Conservation (phyloP, 805 yeast species). For the Barnettozyma californica region DNA sequence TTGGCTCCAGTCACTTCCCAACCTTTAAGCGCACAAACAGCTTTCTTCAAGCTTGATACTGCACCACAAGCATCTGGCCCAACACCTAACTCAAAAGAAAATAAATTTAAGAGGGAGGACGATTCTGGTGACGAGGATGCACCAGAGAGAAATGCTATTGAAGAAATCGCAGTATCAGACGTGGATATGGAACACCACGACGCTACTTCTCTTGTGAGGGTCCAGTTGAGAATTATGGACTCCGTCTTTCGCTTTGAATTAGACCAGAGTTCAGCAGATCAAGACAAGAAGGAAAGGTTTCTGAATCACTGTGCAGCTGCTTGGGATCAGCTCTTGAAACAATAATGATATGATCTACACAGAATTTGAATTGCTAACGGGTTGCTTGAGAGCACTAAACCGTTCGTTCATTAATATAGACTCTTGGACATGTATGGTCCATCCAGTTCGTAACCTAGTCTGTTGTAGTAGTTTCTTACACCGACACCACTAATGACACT, state of each 20-base stretch:
- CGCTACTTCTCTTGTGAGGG: slow-evolving; percentile 7
- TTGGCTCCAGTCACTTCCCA: slow-evolving; percentile 47
- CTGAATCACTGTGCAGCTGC: slow-evolving; percentile 31
- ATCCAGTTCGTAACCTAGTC: slow-evolving; percentile 85
- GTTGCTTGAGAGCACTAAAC: neutral
- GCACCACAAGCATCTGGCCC: slow-evolving; percentile 12
- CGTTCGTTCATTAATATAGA: slow-evolving; percentile 14
- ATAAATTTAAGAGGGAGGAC: slow-evolving; percentile 10
- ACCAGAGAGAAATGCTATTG: slow-evolving; percentile 32
- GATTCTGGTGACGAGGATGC: slow-evolving; percentile 17
- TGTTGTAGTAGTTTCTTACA: slow-evolving; percentile 91
- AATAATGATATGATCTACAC: neutral
- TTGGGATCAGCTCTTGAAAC: slow-evolving; percentile 28
- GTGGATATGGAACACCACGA: slow-evolving; percentile 7
- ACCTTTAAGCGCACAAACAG: slow-evolving; percentile 45
- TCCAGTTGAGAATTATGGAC: slow-evolving; percentile 18
- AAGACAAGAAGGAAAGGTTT: slow-evolving; percentile 25
- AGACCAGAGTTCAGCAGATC: slow-evolving; percentile 12
- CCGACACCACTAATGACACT: slow-evolving; percentile 97
- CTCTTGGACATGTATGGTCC: slow-evolving; percentile 96
- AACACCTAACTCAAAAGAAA: neutral
- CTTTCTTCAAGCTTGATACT: slow-evolving; percentile 29
- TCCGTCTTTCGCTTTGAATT: slow-evolving; percentile 22
- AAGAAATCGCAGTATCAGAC: slow-evolving; percentile 28
- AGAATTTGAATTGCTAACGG: neutral